Conservation (phyloP, 495 filamentous ascomycete genomes). For the Durotheca rogersii region DNA sequence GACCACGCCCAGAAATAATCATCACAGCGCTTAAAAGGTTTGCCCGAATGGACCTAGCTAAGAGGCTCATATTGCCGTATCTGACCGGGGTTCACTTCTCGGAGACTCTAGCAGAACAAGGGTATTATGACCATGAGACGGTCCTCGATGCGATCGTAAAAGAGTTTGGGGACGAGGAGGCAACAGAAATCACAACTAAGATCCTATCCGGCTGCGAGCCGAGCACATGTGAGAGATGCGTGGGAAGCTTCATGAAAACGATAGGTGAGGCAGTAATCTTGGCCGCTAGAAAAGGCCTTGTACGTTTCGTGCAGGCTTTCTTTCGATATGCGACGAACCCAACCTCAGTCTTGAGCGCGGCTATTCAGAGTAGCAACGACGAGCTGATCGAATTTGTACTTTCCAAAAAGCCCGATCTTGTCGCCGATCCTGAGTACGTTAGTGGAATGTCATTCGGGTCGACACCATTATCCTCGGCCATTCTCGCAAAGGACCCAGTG, state of each 20-base stretch:
- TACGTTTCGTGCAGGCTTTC: constrained; percentile 8
- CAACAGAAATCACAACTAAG: background rate
- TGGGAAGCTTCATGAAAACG: background rate
- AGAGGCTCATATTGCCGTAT: background rate
- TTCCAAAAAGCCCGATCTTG: constrained; percentile 9
- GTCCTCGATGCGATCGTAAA: no score
- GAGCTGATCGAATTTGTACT: constrained; percentile 14
- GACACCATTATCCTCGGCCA: constrained; percentile 21
- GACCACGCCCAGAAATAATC: background rate
- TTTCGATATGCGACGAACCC: background rate
- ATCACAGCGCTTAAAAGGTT: background rate
- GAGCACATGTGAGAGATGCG: background rate
- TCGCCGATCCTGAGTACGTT: background rate
- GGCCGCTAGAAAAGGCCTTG: constrained; percentile 4
- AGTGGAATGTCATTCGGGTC: background rate
- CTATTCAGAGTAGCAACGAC: constrained; percentile 8
- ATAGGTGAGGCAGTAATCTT: background rate
- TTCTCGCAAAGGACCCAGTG: background rate
- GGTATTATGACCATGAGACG: no score
- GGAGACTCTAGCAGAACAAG: no score
- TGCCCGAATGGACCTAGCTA: constrained; percentile 8
- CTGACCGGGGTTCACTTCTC: background rate
- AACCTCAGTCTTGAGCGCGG: constrained; percentile 7
- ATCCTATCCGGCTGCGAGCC: constrained; percentile 10
- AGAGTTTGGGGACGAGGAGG: constrained; percentile 1